Conservation (phyloP, 192 early-diverging fungal genomes). For the Kappamyces sp. region DNA sequence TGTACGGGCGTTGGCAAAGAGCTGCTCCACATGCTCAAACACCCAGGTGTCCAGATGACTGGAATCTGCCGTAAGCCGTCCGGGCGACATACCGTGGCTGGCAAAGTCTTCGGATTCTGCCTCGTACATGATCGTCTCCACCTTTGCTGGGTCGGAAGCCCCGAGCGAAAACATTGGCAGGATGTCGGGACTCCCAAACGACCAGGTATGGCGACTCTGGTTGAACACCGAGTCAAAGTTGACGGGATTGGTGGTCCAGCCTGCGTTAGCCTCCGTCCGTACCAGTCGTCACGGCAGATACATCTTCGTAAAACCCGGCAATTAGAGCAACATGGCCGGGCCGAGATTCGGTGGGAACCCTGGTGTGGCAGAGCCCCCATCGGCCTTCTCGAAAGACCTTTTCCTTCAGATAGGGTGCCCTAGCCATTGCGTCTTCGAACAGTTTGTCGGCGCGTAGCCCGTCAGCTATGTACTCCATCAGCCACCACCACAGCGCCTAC, state of each 20-base stretch:
- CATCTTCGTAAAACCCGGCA: constrained; percentile 97
- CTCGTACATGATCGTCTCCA: constrained; percentile 90
- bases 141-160: constrained; percentile 66
- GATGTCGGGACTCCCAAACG: constrained; percentile 96
- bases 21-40: constrained; percentile 70
- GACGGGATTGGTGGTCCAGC: constrained; percentile 96
- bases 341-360: constrained; percentile 91
- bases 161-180: constrained; percentile 94
- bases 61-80: constrained; percentile 55
- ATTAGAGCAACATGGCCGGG: constrained; percentile 97
- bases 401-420: constrained; percentile 37
- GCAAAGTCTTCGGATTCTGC: constrained; percentile 85
- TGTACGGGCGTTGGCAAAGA: constrained; percentile 51
- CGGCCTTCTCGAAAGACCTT: constrained; percentile 30
- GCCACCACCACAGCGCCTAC: constrained; percentile 25
- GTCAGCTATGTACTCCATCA: constrained; percentile 53
- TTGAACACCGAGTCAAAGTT: constrained; percentile 97
- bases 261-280: constrained; percentile 26
- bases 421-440: constrained; percentile 52
- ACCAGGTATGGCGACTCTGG: constrained; percentile 89
- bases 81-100: constrained; percentile 25
- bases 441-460: constrained; percentile 90
- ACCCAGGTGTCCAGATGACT: constrained; percentile 86
- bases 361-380: constrained; percentile 61
- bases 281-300: constrained; percentile 94